Conservation (phyloP, 108 stramenopile species). For the Hondaea fermentalgiana region DNA sequence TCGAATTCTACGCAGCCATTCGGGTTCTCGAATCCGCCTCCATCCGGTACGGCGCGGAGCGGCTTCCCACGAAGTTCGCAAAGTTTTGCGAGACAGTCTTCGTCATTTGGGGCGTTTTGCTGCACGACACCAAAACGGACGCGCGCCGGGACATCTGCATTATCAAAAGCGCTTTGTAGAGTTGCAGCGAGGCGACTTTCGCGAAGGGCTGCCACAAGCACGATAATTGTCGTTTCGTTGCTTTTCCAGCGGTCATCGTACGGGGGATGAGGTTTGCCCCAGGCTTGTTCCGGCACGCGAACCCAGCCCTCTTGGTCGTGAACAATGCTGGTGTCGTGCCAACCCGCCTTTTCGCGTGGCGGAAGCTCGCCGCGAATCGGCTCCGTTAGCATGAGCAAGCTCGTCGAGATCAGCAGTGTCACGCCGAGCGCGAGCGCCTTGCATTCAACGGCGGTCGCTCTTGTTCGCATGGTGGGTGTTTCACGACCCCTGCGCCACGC, state of each 20-base stretch:
- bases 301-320: conserved; percentile 14
- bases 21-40: conserved; percentile 28
- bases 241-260: not conserved
- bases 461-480: too few relatives aligned
- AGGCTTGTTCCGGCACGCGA: not conserved
- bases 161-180: conserved; percentile 55
- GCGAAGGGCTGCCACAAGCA: conserved; percentile 63
- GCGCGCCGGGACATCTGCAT: conserved; percentile 60
- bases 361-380: not conserved
- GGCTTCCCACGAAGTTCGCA: conserved; percentile 37
- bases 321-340: conserved; percentile 43
- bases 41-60: not conserved
- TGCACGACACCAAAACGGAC: conserved; percentile 66
- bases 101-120: conserved; percentile 54
- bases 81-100: conserved; percentile 39
- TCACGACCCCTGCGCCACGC: too few relatives aligned
- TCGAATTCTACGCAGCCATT: conserved; percentile 49
- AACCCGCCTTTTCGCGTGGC: conserved; percentile 26
- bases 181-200: conserved; percentile 57
- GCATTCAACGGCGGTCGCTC: too few relatives aligned
- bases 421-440: too few relatives aligned
- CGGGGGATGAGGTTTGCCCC: not conserved
- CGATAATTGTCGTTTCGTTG: conserved; percentile 44
- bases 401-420: too few relatives aligned
- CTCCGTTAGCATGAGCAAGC: not conserved